Conservation (phyloP, 345 rosid genomes). For the Salix brachista region DNA sequence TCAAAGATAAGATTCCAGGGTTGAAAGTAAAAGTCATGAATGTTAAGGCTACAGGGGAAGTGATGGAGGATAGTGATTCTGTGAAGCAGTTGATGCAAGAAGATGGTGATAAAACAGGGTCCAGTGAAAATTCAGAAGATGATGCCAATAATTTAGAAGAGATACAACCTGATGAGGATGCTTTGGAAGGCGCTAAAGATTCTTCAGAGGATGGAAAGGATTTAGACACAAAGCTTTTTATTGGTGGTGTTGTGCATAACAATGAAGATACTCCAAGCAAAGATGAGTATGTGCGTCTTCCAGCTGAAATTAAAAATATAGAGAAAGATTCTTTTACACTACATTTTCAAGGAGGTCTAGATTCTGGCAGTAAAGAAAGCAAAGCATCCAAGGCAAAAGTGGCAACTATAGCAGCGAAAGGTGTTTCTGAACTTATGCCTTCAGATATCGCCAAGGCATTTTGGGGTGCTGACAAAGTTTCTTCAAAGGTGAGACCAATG, state of each 20-base stretch:
- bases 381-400: conserved; percentile 54
- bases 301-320: conserved; percentile 59
- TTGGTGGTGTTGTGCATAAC: conserved; percentile 84
- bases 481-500: conserved; percentile 66
- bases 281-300: conserved; percentile 69
- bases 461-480: conserved; percentile 65
- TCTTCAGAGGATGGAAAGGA: conserved; percentile 50
- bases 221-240: conserved; percentile 65
- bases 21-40: conserved; percentile 77
- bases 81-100: conserved; percentile 56
- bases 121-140: conserved; percentile 52
- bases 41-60: conserved; percentile 48
- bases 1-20: conserved; percentile 93
- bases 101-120: conserved; percentile 47
- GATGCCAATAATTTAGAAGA: conserved; percentile 56
- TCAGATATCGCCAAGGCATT: conserved; percentile 82
- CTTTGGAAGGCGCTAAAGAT: conserved; percentile 37
- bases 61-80: conserved; percentile 49
- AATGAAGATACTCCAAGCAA: conserved; percentile 54
- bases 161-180: conserved; percentile 48
- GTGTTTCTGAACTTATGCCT: conserved; percentile 90
- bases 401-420: conserved; percentile 75
- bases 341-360: conserved; percentile 53
- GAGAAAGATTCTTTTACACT: conserved; percentile 77
- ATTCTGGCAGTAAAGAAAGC: conserved; percentile 38